Evolutionary conservation across 768 basidiomycete species (phyloP).

Genomic region (Auricularia sp.): DNA sequence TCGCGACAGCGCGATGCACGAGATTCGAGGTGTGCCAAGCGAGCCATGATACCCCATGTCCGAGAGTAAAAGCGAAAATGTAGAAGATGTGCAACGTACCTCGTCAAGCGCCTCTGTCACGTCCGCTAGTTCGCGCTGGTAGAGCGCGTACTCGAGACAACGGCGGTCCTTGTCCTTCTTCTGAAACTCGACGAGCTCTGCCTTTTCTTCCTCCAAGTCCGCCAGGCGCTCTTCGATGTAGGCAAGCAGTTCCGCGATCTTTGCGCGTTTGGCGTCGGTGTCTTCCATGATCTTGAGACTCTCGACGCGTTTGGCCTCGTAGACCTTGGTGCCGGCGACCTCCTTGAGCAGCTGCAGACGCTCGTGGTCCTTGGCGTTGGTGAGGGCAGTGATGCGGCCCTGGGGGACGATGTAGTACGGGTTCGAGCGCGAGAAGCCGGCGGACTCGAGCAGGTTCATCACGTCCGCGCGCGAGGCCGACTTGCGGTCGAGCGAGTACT

Average conservation of each 20-base stretch:
- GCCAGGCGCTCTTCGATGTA: conserved; percentile 83
- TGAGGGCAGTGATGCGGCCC: conserved; percentile 93
- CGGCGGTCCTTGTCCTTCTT: conserved; percentile 90
- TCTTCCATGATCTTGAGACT: conserved; percentile 95
- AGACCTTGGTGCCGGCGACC: conserved; percentile 96
- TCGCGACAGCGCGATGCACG: too few relatives aligned
- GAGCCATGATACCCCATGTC: too few relatives aligned
- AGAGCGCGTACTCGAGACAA: conserved; percentile 90
- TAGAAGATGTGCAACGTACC: conserved; percentile 27
- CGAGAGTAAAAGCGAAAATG: too few relatives aligned
- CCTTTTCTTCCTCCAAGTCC: conserved; percentile 96
- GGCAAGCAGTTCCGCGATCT: conserved; percentile 81
- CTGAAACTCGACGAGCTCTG: conserved; percentile 94
- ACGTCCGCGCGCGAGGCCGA: conserved; percentile 93
- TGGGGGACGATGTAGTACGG: conserved; percentile 99
- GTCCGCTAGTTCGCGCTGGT: conserved; percentile 84
- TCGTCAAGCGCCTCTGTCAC: conserved; percentile 77
- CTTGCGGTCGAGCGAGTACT: conserved; percentile 95
- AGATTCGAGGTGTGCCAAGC: too few relatives aligned
- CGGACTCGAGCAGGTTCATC: conserved; percentile 92
- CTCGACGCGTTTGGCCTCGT: conserved; percentile 87
- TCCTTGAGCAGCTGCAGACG: conserved; percentile 92
- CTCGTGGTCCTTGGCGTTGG: conserved; percentile 94
- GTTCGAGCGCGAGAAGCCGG: conserved; percentile 96
- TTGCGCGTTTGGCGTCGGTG: conserved; percentile 84